Conservation (phyloP, 129 eudicot genomes). For the Erigeron canadensis region DNA sequence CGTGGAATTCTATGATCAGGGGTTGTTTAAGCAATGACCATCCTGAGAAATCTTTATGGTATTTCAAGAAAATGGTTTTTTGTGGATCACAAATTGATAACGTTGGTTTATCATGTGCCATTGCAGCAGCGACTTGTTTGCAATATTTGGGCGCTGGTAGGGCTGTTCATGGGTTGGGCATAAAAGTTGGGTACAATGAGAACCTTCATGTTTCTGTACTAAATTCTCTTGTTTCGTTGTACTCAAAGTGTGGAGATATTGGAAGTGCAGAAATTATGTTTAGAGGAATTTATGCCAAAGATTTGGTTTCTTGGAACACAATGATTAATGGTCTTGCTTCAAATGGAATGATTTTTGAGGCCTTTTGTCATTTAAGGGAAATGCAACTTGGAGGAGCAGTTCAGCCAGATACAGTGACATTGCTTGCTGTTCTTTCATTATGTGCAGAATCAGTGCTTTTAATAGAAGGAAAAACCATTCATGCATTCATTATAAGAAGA, state of each 20-base stretch:
- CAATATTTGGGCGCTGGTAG: conserved; percentile 41
- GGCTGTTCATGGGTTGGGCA: conserved; percentile 47
- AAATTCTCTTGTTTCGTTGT: conserved; percentile 61
- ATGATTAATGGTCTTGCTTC: conserved; percentile 57
- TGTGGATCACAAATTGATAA: conserved; percentile 40
- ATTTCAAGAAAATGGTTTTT: conserved; percentile 48
- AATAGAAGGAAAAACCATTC: conserved; percentile 49
- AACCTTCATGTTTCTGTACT: conserved; percentile 42
- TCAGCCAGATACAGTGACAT: conserved; percentile 52
- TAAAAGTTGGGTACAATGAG: conserved; percentile 44
- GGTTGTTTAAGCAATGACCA: conserved; percentile 48
- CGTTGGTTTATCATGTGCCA: conserved; percentile 56
- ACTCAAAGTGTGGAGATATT: conserved; percentile 54
- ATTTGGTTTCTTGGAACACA: conserved; percentile 73
- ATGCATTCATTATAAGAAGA: conserved; percentile 44
- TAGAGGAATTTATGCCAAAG: conserved; percentile 33
- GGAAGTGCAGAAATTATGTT: conserved; percentile 36
- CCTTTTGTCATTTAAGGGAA: conserved; percentile 36
- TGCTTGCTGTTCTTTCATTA: conserved; percentile 49
- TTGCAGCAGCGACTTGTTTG: conserved; percentile 49
- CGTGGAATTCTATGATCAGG: conserved; percentile 62
- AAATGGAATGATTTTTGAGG: conserved; percentile 45
- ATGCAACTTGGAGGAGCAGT: conserved; percentile 44
- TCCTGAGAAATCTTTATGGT: conserved; percentile 45
- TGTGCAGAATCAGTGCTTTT: conserved; percentile 53